These are phyloP conservation scores for Calocybe gangraenosa DNA, from an alignment of 768 basidiomycete species.

Conservation along the genomic window DNA sequence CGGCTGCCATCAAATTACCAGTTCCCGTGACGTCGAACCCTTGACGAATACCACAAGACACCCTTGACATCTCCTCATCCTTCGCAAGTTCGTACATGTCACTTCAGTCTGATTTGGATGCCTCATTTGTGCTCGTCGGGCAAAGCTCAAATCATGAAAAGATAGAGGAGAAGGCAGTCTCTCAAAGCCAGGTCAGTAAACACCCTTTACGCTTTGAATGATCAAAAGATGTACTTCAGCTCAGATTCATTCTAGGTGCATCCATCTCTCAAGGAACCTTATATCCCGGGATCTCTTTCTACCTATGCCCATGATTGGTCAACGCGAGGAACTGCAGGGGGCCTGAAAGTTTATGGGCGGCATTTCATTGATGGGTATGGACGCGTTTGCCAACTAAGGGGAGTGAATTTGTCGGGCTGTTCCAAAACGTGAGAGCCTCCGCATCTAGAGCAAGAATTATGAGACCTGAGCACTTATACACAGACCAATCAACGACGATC, in stretches of 20 bases:
- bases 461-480: conserved; percentile 7
- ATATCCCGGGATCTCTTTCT: conserved; percentile 41
- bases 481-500: conserved; percentile 68
- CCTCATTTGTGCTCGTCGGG: conserved; percentile 46
- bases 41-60: no score
- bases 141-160: conserved; percentile 12
- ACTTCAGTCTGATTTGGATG: conserved; percentile 35
- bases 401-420: conserved; percentile 81
- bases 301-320: conserved; percentile 80
- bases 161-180: not conserved
- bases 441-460: conserved; percentile 2
- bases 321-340: conserved; percentile 45
- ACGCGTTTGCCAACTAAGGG: conserved; percentile 75
- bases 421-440: conserved; percentile 65
- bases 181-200: conserved; percentile 5
- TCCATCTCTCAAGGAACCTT: conserved; percentile 41
- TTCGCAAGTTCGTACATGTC: conserved; percentile 15
- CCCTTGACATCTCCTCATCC: no score
- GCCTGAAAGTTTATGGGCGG: conserved; percentile 58
- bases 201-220: not conserved
- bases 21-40: no score
- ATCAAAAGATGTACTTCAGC: not conserved
- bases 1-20: no score
- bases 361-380: conserved; percentile 82
- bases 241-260: conserved; percentile 24